A percentile compares a stretch with the other conserved stretches of the same genome.
These are phyloP conservation scores for Nymphaea thermarum DNA, from an alignment of 164 flowering plant species.

Conservation along the genomic window DNA sequence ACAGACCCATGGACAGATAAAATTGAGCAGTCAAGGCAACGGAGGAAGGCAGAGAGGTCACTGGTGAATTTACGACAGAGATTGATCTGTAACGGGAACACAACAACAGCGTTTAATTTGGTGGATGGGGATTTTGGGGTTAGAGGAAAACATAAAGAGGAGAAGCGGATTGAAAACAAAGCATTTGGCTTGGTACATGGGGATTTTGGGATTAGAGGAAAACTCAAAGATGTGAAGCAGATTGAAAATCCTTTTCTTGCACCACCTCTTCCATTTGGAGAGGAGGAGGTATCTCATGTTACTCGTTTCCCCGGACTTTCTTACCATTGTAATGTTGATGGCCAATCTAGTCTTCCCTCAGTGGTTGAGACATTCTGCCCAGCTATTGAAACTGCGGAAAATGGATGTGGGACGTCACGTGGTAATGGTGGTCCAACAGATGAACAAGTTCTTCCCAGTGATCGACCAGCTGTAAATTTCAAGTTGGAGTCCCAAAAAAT, in stretches of 20 bases:
- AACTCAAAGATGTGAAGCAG: constrained; percentile 11
- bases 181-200: constrained; percentile 4
- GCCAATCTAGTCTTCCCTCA: constrained; percentile 15
- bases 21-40: constrained; percentile 69
- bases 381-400: constrained; percentile 57
- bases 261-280: constrained; percentile 36
- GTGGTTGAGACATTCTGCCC: constrained; percentile 73
- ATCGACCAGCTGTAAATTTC: constrained; percentile 44
- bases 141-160: constrained; percentile 10
- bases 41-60: constrained; percentile 87
- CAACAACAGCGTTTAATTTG: constrained; percentile 8
- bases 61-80: constrained; percentile 83
- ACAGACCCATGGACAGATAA: constrained; percentile 62
- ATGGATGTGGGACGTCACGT: constrained; percentile 5
- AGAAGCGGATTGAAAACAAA: constrained; percentile 13
- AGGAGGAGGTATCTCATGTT: constrained; percentile 31
- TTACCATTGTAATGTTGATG: constrained; percentile 13
- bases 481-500: constrained; percentile 13
- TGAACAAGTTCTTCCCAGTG: constrained; percentile 21
- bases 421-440: neutral
- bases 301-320: constrained; percentile 24
- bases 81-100: constrained; percentile 33
- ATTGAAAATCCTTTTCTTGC: constrained; percentile 35
- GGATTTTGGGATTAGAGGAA: constrained; percentile 10
- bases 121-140: constrained; percentile 10